Evolutionary conservation across 176 grass and related monocot species (phyloP), one percentile per base, ranked within the genome.

Genomic region (Pontederia crassipes): DNA sequence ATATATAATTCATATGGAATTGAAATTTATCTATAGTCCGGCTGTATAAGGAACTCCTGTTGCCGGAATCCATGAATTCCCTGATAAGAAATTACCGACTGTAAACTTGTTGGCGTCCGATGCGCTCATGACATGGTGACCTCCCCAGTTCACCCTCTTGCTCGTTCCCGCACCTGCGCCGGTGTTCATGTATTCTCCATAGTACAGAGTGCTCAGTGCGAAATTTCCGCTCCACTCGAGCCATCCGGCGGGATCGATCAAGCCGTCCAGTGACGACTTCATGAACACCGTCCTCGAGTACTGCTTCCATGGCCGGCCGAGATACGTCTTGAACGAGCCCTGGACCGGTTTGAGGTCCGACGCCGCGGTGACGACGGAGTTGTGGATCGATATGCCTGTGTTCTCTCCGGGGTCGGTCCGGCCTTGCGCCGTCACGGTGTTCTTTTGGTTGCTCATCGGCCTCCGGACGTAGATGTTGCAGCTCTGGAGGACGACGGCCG

Each of bases 151-250:
- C 24, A 66, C 48, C 20, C 64, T 11, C 0, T 27, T 17, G 17
- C 24, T 35, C 7, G 48, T 52, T 5, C 52, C 26, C 1, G 64
- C 64, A 11, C 64, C 48, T 3, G 48, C 12, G 15, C 64, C 64
- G 4, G 48, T n/a, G 64, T 66, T 66, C 64, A 11, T 52, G 64
- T 53, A 66, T 47, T 66, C 64, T 26, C 49, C 64, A 52, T 66
- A 52, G 11, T 32, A 66, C 48, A 66, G 29, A 13, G 64, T 52
- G 10, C 24, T 52, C 20, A 52, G 28, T 4, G 10, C 18, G 8
- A 65, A 65, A 17, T 2, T 13, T 3, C 17, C 48, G 11, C 18
- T 51, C 62, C 62, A 65, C 46, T 52, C 20, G 2, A 65, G 48
- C 62, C 62, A 65, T 17, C 62, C 62, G 18, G 47, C 20, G 16